A percentile compares a stretch with the other conserved stretches of the same genome.
phyloP scores from a whole-genome alignment of 768 basidiomycete genomes.

The Rhizopogon rudus region DNA sequence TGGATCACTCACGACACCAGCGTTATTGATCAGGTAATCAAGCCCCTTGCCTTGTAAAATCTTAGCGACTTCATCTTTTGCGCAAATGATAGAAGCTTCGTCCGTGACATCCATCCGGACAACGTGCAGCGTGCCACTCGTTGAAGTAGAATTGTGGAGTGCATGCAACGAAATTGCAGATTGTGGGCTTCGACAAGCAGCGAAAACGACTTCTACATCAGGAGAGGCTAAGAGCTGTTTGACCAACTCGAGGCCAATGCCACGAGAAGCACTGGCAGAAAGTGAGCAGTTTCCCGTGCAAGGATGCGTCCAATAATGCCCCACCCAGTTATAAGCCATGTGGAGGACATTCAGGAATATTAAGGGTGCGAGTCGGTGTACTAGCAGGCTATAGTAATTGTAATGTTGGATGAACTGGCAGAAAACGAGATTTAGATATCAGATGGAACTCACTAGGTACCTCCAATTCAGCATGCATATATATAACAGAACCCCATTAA shows the following conservation, averaged over 20 bases:
- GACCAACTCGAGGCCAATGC: slow-evolving; percentile 25
- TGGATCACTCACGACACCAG: slow-evolving; percentile 26
- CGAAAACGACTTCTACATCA: slow-evolving; percentile 21
- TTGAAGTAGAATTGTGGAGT: slow-evolving; percentile 7
- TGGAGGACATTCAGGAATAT: neutral
- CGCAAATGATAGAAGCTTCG: slow-evolving; percentile 20
- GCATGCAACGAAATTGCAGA: slow-evolving; percentile 15
- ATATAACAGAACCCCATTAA: too few species aligned
- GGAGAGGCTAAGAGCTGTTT: slow-evolving; percentile 17
- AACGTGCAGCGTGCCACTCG: slow-evolving; percentile 19
- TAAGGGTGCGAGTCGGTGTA: too few species aligned
- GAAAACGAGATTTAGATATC: too few species aligned
- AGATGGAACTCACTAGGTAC: too few species aligned
- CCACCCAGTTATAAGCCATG: slow-evolving; percentile 6
- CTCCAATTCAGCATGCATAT: too few species aligned
- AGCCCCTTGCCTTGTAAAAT: too few species aligned
- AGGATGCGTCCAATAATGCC: neutral
- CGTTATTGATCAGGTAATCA: slow-evolving; percentile 29
- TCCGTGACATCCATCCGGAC: slow-evolving; percentile 28
- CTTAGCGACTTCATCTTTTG: slow-evolving; percentile 11
- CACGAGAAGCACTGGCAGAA: slow-evolving; percentile 21
- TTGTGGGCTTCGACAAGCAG: slow-evolving; percentile 24
- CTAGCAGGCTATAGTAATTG: too few species aligned
- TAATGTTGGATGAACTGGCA: too few species aligned
- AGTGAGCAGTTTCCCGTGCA: neutral